phyloP scores from a whole-genome alignment of 2,329 filamentous ascomycete species.

The Hymenoscyphus fraxineus region DNA sequence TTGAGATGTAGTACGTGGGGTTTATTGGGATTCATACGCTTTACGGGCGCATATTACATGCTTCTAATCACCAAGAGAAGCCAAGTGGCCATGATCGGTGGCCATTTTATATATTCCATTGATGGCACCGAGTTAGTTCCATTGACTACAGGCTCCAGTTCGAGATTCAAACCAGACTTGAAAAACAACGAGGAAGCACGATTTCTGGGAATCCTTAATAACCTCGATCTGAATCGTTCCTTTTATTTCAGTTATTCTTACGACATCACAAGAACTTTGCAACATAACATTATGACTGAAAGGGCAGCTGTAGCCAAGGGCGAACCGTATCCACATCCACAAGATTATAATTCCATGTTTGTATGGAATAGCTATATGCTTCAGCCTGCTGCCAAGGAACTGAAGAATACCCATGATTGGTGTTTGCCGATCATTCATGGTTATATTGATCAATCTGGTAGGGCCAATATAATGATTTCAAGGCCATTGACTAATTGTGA shows the following conservation, averaged over 20 bases:
- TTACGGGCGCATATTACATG: conserved; percentile 97
- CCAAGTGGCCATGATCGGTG: conserved; percentile 92
- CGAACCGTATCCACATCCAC: conserved; percentile 51
- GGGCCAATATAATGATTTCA: conserved; percentile 17
- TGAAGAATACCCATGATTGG: conserved; percentile 90
- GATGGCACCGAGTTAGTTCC: conserved; percentile 91
- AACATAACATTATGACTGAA: conserved; percentile 85
- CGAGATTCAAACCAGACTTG: conserved; percentile 70
- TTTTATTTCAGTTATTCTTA: conserved; percentile 99
- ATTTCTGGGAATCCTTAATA: conserved; percentile 84
- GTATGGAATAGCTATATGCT: conserved; percentile 95
- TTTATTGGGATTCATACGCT: conserved; percentile 88
- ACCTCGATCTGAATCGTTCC: conserved; percentile 81
- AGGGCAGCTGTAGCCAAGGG: conserved; percentile 67
- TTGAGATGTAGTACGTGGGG: conserved; percentile 91
- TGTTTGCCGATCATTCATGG: conserved; percentile 94
- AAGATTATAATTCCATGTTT: conserved; percentile 89
- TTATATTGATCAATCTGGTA: conserved; percentile 82
- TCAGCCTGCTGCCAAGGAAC: conserved; percentile 62
- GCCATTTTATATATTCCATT: conserved; percentile 93
- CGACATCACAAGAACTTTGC: conserved; percentile 86
- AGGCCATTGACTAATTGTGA: conserved; percentile 15
- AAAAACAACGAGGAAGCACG: conserved; percentile 82
- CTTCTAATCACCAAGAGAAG: conserved; percentile 92
- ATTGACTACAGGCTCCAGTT: conserved; percentile 65